Base-by-base conservation (phyloP, 768 basidiomycete species). In the Amanita subjunquillea region DNA sequence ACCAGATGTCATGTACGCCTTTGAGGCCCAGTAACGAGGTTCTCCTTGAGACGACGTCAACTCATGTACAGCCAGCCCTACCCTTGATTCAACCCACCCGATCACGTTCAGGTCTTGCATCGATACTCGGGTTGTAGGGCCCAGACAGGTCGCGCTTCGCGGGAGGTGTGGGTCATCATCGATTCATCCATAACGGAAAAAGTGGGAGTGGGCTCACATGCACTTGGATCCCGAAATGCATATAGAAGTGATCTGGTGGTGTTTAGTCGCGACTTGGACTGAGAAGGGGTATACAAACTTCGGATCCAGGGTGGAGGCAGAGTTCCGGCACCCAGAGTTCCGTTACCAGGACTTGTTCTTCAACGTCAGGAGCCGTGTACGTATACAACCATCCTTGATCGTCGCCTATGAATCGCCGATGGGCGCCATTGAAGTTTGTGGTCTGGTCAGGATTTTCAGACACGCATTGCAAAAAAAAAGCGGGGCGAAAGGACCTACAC, bases 131-230 rank as follows among this genome's bases (percentile, higher is more conserved):
- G 74, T 73, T 4, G 69, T 63, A 36, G 78, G 71, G 20, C 82
- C 82, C 54, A 80, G 74, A 42, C 78, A 76, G 3, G 81, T 78
- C 2, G 80, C 76, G 39, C 82, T 84, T 55, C 9, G 48, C 23
- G 57, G 32, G 50, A 38, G 15, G 55, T 20, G 34, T 34, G 34
- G 34, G 39, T 56, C 8, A 53, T 54, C 38, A 13, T 17, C 48
- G n/a, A 48, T 25, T 54, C 38, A 13, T 17, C 48, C 17, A 48
- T 25, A 2, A 3, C 17, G 39, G 38, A 51, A 30, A 17, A 46
- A 55, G 30, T n/a, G 7, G 38, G 20, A 40, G 46, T 56, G 15
- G 42, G 65, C 77, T 50, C 61, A 80, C 80, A 79, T 65, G 67
- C 76, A 76, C 58, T 63, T 62, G 22, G 71, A 59, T n/a, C 69